These are phyloP conservation scores for Calonectria henricotiae DNA, from an alignment of 2,329 filamentous ascomycete genomes.

Conservation along the genomic window DNA sequence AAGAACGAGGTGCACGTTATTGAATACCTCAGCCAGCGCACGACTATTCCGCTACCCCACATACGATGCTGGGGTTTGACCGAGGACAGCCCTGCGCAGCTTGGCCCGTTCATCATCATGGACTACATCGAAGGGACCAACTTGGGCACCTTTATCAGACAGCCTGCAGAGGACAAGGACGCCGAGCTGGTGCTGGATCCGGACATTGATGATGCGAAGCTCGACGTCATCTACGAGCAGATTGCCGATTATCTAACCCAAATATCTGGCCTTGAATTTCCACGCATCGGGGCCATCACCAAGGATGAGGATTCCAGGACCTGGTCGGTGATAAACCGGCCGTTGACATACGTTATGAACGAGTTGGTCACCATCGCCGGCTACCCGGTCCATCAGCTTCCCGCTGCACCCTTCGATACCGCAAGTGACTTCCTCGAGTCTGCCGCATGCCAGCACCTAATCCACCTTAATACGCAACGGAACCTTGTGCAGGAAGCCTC, in stretches of 20 bases:
- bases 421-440: conserved; percentile 55
- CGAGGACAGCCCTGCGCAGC: conserved; percentile 51
- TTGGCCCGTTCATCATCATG: conserved; percentile 57
- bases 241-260: conserved; percentile 51
- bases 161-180: conserved; percentile 48
- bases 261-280: conserved; percentile 55
- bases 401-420: conserved; percentile 53
- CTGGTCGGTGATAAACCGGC: conserved; percentile 56
- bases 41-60: conserved; percentile 54
- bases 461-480: conserved; percentile 54
- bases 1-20: conserved; percentile 52
- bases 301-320: conserved; percentile 34
- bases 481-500: conserved; percentile 54
- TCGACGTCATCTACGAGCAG: conserved; percentile 49
- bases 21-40: conserved; percentile 52
- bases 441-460: conserved; percentile 50
- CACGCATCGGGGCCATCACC: conserved; percentile 57
- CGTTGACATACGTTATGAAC: conserved; percentile 63
- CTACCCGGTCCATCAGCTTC: conserved; percentile 53
- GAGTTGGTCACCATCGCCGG: conserved; percentile 55
- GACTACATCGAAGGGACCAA: conserved; percentile 53
- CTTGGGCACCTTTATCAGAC: conserved; percentile 48
- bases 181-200: conserved; percentile 47
- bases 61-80: conserved; percentile 52
- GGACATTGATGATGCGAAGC: conserved; percentile 43